phyloP scores from a whole-genome alignment of 2,329 filamentous ascomycete genomes.

The Fusarium pseudograminearum region DNA sequence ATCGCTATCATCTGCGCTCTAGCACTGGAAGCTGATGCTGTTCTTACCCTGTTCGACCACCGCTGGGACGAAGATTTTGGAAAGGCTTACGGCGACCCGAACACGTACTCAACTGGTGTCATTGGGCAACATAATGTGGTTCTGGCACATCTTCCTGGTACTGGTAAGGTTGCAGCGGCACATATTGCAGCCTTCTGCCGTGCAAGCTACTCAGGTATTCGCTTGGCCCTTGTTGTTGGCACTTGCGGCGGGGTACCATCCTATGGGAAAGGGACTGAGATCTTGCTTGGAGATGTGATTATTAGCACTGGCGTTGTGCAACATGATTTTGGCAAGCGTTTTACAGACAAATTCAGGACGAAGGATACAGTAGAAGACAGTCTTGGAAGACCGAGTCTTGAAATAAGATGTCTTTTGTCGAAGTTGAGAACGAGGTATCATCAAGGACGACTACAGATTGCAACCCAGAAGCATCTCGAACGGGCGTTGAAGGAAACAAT shows the following conservation, averaged over 20 bases:
- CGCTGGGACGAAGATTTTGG: not conserved
- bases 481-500: not conserved
- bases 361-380: not conserved
- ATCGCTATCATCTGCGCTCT: not conserved
- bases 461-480: not conserved
- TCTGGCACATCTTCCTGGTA: not conserved
- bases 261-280: not conserved
- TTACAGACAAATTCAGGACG: not conserved
- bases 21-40: not conserved
- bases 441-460: not conserved
- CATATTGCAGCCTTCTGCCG: not conserved
- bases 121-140: not conserved
- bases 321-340: not conserved
- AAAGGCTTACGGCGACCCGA: fast-evolving
- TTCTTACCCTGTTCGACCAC: not conserved
- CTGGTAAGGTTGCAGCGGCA: not conserved
- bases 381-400: not conserved
- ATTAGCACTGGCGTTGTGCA: not conserved
- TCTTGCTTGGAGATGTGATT: not conserved
- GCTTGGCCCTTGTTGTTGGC: not conserved
- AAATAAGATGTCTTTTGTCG: not conserved
- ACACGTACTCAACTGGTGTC: not conserved
- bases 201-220: not conserved
- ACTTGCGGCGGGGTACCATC: not conserved
- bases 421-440: not conserved